Base-by-base conservation (phyloP, 2,329 filamentous ascomycete species). In the Colletotrichum endophyticum region DNA sequence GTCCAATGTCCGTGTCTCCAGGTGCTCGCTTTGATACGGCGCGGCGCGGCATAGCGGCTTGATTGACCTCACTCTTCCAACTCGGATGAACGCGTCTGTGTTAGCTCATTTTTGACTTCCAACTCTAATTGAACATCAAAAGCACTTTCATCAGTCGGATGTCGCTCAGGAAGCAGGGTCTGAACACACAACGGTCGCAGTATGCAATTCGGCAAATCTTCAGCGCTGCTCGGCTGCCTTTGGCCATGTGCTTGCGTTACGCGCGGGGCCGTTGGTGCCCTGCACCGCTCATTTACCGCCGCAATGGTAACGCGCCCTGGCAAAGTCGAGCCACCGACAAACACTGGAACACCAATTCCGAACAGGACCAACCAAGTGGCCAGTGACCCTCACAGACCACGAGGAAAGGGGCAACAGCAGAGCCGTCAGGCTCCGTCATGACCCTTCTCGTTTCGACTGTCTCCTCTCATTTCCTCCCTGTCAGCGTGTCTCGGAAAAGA, bases 91-190 rank as follows among this genome's bases (percentile, higher is more conserved):
- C 70, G 32, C 70, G 57, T 67, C 56, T 53, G 74, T 74, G 22
- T 66, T 74, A 61, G 70, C 49, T 66, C 30, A 9, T 15, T 44
- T 53, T 71, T 75, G 32, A 68, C 53, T 64, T 71, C 59, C 22
- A 74, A 77, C 74, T 70, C 30, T 77, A 77, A 64, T 78, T 77
- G 62, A 62, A 78, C 76, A 74, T 73, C 70, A 16, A 6, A 19
- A n/a, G 30, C 53, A 16, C n/a, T 36, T 8, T 56, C 15, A 4
- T 9, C 27, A 32, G 22, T 32, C 25, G 19, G 30, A 16, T 30
- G 27, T 56, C 27, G 19, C 34, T 53, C 44, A 53, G 22, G 62
- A 25, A 25, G 25, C 13, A 44, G 16, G 34, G 30, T 64, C 25
- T 22, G 32, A 27, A 44, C 11, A 64, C n/a, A 44, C 25, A 9